A percentile compares a stretch with the other conserved stretches of the same genome.
These are phyloP conservation scores for Lichtheimia hyalospora DNA, from an alignment of 371 early-diverging fungal species.

Conservation along the genomic window DNA sequence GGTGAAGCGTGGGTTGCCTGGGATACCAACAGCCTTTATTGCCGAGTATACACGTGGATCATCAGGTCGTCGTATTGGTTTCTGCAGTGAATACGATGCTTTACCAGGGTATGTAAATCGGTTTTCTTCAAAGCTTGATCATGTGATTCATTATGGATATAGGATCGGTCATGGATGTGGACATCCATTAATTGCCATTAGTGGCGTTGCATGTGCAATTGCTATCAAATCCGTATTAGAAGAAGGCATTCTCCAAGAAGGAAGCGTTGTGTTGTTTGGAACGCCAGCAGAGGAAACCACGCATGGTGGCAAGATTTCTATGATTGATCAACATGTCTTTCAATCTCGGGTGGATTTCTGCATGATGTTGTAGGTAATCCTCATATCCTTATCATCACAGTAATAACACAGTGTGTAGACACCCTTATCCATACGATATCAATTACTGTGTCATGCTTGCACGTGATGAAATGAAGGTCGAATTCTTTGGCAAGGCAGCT, in stretches of 20 bases:
- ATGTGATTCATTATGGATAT: background rate
- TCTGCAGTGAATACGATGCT: slow-evolving; percentile 71
- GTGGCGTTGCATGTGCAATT: slow-evolving; percentile 70
- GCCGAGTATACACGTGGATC: slow-evolving; percentile 53
- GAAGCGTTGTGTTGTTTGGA: slow-evolving; percentile 71
- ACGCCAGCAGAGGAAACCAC: slow-evolving; percentile 73
- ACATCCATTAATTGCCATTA: slow-evolving; percentile 70
- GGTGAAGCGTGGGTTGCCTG: slow-evolving; percentile 55
- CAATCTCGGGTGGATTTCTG: slow-evolving; percentile 63
- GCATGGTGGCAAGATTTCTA: slow-evolving; percentile 69
- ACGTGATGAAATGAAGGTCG: slow-evolving; percentile 20
- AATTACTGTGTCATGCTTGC: slow-evolving; percentile 18
- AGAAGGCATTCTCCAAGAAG: slow-evolving; percentile 43
- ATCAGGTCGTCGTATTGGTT: slow-evolving; percentile 43
- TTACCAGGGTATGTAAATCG: slow-evolving; percentile 45
- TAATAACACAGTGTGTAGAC: background rate
- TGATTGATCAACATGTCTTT: slow-evolving; percentile 69
- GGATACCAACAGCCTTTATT: slow-evolving; percentile 61
- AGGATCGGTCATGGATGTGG: slow-evolving; percentile 68
- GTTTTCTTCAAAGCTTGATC: slow-evolving; percentile 11
- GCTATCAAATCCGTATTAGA: slow-evolving; percentile 60
- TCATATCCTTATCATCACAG: background rate
- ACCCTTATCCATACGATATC: slow-evolving; percentile 2
- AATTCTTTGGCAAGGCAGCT: slow-evolving; percentile 47
- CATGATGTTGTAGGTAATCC: slow-evolving; percentile 63